These are phyloP conservation scores for Fusarium staphyleae DNA, from an alignment of 2,329 filamentous ascomycete species.

Conservation along the genomic window DNA sequence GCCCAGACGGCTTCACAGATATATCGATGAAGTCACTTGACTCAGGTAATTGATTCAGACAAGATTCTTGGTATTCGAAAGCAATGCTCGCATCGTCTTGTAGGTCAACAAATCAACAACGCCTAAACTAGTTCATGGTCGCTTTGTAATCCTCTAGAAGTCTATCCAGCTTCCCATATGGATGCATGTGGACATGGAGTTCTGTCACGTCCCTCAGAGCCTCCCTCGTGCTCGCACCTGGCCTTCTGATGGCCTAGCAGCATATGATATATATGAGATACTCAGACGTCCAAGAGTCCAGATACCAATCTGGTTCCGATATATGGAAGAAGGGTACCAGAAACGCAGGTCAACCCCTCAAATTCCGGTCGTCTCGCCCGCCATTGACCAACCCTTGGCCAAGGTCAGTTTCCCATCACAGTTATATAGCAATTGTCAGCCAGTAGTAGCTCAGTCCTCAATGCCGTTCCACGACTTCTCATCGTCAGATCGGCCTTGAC, in stretches of 20 bases:
- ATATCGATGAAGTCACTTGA: too few relatives aligned
- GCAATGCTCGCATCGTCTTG: constrained; percentile 6
- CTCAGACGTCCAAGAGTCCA: background rate
- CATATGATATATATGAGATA: background rate
- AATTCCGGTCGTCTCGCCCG: constrained; percentile 1
- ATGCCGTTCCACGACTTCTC: constrained; percentile 55
- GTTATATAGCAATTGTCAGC: background rate
- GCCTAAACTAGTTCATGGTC: constrained; percentile 23
- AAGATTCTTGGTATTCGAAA: background rate
- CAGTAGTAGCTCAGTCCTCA: constrained; percentile 43
- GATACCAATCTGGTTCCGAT: background rate
- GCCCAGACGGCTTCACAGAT: too few relatives aligned
- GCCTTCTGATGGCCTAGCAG: background rate
- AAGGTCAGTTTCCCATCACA: background rate
- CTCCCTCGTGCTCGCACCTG: background rate
- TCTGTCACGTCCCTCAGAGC: background rate
- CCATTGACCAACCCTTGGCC: background rate
- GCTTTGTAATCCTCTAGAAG: constrained; percentile 24
- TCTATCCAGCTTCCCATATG: constrained; percentile 19
- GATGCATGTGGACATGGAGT: background rate
- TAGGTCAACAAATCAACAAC: constrained; percentile 19
- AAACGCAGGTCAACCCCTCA: background rate
- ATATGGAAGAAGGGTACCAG: constrained; percentile 3
- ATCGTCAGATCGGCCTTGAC: constrained; percentile 44
- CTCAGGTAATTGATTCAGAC: too few relatives aligned